Evolutionary conservation across 257 asterid species (phyloP).

Genomic region (Solanum clarkiae): DNA sequence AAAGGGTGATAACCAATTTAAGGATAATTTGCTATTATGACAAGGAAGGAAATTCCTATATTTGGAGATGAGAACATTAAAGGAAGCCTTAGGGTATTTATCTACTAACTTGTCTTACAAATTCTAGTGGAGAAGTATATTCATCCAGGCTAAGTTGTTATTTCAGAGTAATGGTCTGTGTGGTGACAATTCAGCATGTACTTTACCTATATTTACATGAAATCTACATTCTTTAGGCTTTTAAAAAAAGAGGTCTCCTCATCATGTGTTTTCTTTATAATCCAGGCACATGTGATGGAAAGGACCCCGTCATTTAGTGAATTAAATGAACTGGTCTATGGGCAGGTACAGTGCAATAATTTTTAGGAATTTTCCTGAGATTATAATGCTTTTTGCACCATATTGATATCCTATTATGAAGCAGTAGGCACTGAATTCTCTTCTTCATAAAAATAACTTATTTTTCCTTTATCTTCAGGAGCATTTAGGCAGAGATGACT

Average conservation of each 20-base stretch:
- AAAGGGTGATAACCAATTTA: not conserved
- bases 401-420: not conserved
- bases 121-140: not conserved
- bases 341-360: slow-evolving; percentile 51
- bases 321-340: slow-evolving; percentile 73
- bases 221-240: not conserved
- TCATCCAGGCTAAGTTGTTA: not conserved
- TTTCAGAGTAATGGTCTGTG: not conserved
- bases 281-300: slow-evolving; percentile 70
- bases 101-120: not conserved
- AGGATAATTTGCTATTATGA: not conserved
- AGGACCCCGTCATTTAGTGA: slow-evolving; percentile 85
- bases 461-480: slow-evolving; percentile 38
- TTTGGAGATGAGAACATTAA: not conserved
- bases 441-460: not conserved
- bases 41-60: not conserved
- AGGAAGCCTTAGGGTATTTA: not conserved
- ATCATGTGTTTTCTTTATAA: not conserved
- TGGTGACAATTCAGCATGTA: not conserved
- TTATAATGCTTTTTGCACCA: slow-evolving; percentile 12
- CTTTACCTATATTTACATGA: not conserved
- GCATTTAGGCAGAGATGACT: slow-evolving; percentile 80
- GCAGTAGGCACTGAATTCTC: not conserved
- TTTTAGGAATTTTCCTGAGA: not conserved
- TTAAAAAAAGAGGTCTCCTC: not conserved